Percentiles rank a stretch among this genome's conserved stretches.
Evolutionary conservation across 1,284 basidiomycete genomes (phyloP).

Genomic region (Austroboletus niveus): DNA sequence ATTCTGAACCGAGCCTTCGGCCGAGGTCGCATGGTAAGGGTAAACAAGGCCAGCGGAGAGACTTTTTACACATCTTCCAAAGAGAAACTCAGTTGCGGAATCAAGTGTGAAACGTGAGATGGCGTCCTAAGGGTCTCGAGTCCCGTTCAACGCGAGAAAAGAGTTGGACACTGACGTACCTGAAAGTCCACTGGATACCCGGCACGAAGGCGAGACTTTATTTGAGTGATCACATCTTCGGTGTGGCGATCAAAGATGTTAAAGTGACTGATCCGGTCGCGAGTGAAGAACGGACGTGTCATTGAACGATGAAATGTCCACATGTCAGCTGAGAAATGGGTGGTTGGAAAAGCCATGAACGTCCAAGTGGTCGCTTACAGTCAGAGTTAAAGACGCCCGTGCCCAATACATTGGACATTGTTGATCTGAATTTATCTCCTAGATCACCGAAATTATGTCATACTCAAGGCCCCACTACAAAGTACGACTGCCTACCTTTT

Average conservation of each 20-base stretch:
- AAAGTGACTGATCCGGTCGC: conserved; percentile 49
- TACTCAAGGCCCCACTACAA: conserved; percentile 1
- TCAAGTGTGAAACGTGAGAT: conserved; percentile 40
- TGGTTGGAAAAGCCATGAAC: too few species aligned
- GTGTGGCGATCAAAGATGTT: conserved; percentile 44
- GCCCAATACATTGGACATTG: conserved; percentile 35
- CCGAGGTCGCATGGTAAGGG: conserved; percentile 35
- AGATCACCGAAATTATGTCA: conserved; percentile 2
- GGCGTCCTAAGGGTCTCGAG: conserved; percentile 21
- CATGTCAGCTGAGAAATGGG: conserved; percentile 23
- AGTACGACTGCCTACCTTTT: conserved; percentile 32
- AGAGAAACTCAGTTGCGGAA: conserved; percentile 43
- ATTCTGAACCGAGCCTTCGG: conserved; percentile 5
- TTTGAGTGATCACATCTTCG: conserved; percentile 30
- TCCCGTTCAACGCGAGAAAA: background rate
- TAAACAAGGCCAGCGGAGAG: conserved; percentile 44
- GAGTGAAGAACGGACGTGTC: conserved; percentile 36
- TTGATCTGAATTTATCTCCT: conserved; percentile 28
- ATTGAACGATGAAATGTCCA: conserved; percentile 40
- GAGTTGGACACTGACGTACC: conserved; percentile 15
- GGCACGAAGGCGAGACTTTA: conserved; percentile 32
- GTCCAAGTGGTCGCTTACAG: conserved; percentile 22
- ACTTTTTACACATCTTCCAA: conserved; percentile 42
- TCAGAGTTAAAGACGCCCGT: conserved; percentile 50
- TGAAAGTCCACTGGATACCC: conserved; percentile 42